phyloP scores from a whole-genome alignment of 129 eudicot species.

The Artemisia argyi region DNA sequence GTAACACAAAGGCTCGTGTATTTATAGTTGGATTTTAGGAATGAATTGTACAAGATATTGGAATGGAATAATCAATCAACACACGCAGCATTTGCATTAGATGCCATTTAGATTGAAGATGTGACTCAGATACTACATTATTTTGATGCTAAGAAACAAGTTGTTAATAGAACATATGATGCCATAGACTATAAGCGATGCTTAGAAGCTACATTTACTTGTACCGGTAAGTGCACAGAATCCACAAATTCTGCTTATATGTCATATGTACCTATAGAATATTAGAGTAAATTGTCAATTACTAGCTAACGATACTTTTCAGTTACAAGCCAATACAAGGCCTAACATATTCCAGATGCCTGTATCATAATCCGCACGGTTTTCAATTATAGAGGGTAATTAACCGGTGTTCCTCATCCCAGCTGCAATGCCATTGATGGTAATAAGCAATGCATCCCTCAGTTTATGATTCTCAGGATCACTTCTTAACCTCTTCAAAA shows the following conservation, averaged over 20 bases:
- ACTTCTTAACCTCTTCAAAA: conserved; percentile 78
- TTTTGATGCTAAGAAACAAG: conserved; percentile 32
- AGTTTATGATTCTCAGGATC: conserved; percentile 70
- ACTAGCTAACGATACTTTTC: background rate
- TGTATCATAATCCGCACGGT: background rate
- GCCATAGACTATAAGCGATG: conserved; percentile 15
- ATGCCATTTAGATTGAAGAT: conserved; percentile 25
- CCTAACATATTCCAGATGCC: conserved; percentile 7
- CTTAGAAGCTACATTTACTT: conserved; percentile 13
- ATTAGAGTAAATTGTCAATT: background rate
- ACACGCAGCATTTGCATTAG: conserved; percentile 18
- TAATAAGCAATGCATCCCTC: conserved; percentile 85
- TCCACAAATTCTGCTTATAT: background rate
- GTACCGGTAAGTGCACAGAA: background rate
- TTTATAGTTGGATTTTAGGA: conserved; percentile 24
- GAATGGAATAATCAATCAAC: conserved; percentile 11
- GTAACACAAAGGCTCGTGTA: background rate
- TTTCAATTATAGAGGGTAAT: background rate
- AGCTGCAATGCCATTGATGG: conserved; percentile 94
- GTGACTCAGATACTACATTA: conserved; percentile 21
- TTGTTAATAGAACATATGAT: conserved; percentile 29
- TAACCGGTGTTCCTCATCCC: conserved; percentile 98
- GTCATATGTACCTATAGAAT: background rate
- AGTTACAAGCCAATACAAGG: conserved; percentile 6
- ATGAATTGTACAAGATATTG: background rate